Evolutionary conservation across 768 basidiomycete species (phyloP), one percentile per base, ranked within the genome.

Genomic region (Tulasnella sp.): DNA sequence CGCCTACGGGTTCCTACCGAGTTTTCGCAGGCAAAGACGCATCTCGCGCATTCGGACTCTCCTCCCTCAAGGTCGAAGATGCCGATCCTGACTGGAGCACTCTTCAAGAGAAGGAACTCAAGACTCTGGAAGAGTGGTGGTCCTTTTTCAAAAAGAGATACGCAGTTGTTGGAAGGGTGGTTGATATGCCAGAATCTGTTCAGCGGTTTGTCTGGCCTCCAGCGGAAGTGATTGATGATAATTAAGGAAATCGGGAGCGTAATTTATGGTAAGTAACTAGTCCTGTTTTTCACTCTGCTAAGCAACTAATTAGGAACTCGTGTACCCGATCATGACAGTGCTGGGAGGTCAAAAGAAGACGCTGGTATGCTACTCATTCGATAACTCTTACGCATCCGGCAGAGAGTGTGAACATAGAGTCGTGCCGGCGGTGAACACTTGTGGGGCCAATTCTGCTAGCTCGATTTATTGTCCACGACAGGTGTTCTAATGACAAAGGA

Each of bases 1-100:
- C 87, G 1, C 94, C 93, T 2, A 76, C 15, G 29, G 85, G 86
- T 34, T 89, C 91, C 3, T 94, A 96, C 83, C 87, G 89, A 79
- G 83, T 97, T 29, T 98, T 99, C 82, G 94, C 96, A 39, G 97
- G 96, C 67, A 97, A 93, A 84, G 97, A 99, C 81, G 97, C 91
- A 0, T 96, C 94, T 9, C 89, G 86, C 78, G 97, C 92, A 0
- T 85, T 99, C 8, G 97, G 95, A 58, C 91, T 90, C 89, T 95
- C 93, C 72, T 96, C 93, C 80, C 84, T 97, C 79, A 93, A 93
- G 74, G 83, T 85, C 4, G 91, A 94, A 82, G 90, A 99, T 81
- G 97, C 96, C 12, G 86, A 95, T 1, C 84, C 94, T 15, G 96
- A 99, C 81, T 97, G 93, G 81, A 93, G 91, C 79, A 82, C 80